Evolutionary conservation across 2,329 filamentous ascomycete species (phyloP).

Genomic region (Calycina herbarum): DNA sequence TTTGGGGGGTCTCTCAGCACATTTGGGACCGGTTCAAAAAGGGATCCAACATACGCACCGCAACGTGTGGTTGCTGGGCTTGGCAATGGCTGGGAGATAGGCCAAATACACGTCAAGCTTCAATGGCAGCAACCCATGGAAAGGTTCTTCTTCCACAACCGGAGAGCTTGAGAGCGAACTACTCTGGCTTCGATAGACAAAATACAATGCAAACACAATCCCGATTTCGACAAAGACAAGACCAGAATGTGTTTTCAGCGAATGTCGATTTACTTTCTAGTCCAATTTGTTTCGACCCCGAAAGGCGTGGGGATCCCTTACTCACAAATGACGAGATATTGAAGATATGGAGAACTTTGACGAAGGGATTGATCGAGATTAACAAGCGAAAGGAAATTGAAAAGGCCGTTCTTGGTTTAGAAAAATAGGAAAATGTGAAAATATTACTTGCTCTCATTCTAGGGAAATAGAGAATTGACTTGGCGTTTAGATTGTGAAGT

Average conservation of each 20-base stretch:
- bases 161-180: constrained; percentile 39
- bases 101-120: constrained; percentile 41
- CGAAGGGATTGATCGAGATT: constrained; percentile 35
- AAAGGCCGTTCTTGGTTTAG: constrained; percentile 35
- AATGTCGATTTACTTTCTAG: constrained; percentile 27
- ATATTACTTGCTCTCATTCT: not conserved
- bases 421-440: constrained; percentile 17
- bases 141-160: constrained; percentile 39
- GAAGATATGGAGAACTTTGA: constrained; percentile 39
- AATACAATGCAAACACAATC: constrained; percentile 29
- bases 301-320: constrained; percentile 37
- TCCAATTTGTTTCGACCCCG: constrained; percentile 31
- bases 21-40: constrained; percentile 39
- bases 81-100: constrained; percentile 40
- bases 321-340: constrained; percentile 42
- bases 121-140: constrained; percentile 41
- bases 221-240: constrained; percentile 19
- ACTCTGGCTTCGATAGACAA: constrained; percentile 40
- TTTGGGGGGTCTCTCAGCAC: constrained; percentile 46
- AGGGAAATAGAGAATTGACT: not conserved
- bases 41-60: constrained; percentile 32
- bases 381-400: constrained; percentile 37
- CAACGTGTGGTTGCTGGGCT: constrained; percentile 38
- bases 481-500: too few relatives aligned
- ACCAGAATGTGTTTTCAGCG: constrained; percentile 16